Evolutionary conservation across 1,284 basidiomycete genomes (phyloP), one percentile per base, ranked within the genome.

Genomic region (Ceratobasidium sp.): DNA sequence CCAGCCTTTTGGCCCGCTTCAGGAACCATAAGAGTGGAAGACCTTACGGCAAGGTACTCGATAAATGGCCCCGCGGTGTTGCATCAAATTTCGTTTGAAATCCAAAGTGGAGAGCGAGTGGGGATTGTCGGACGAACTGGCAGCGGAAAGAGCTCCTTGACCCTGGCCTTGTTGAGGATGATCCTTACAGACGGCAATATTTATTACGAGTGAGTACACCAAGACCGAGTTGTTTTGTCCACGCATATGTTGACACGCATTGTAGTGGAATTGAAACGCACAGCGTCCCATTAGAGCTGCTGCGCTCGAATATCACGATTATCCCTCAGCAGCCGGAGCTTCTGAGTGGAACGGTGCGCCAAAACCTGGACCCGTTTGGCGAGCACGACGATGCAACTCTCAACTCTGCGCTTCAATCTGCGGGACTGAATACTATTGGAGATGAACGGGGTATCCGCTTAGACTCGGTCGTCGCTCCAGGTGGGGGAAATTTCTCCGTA

Each of bases 1-100:
- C 90, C 92, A 2, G 92, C 92, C 0, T 88, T 90, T 74, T 94
- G 92, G 92, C 92, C 92, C 0, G 85, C 89, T 0, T 90, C 88
- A 47, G 92, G 92, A 4, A 84, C 87, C 44, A 82, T 94, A 38
- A 80, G 82, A 3, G 89, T 92, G 0, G 87, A 92, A 75, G 84
- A 85, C n/a, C 80, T 90, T 11, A 86, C 84, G 14, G 88, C 88
- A 32, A 82, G 84, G 30, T 91, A 90, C 76, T 86, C 87, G 2
- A 73, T 67, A 18, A 32, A 84, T 84, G 13, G 88, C 79, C 75
- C 84, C 78, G 76, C 77, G 2, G 87, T 90, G 0, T 81, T 91
- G 23, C 84, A 89, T 70, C 80, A 85, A 59, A 77, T 91, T 23
- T 84, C 85, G 14, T 86, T 91, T 78, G 79, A 82, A 62, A 83